Evolutionary conservation across 768 basidiomycete genomes (phyloP).

Genomic region (Rhizopogon vesiculosus): DNA sequence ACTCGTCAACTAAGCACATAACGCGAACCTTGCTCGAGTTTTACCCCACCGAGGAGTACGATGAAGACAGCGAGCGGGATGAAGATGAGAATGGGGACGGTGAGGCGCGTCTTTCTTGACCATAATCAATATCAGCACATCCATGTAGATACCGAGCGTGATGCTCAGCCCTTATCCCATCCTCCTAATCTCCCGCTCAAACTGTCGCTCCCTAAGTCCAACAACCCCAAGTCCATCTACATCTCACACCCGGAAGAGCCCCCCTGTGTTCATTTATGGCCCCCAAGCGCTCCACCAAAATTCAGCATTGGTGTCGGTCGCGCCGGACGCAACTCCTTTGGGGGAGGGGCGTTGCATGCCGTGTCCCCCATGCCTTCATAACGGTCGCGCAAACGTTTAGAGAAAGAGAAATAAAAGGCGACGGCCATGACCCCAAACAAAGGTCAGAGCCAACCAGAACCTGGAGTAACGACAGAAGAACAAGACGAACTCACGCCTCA

Average conservation of each 20-base stretch:
- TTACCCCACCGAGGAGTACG: constrained; percentile 15
- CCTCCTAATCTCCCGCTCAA: neutral
- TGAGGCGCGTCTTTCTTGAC: neutral
- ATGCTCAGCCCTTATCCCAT: neutral
- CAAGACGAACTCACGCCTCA: neutral
- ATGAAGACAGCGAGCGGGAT: constrained; percentile 21
- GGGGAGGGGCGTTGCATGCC: constrained; percentile 17
- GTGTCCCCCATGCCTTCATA: neutral
- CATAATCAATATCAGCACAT: neutral
- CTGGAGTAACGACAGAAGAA: neutral
- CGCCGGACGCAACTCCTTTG: constrained; percentile 36
- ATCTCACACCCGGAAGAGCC: constrained; percentile 6
- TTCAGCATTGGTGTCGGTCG: constrained; percentile 2
- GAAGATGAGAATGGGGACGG: constrained; percentile 16
- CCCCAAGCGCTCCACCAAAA: constrained; percentile 38
- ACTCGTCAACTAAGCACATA: constrained; percentile 15
- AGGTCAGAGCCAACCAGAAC: neutral
- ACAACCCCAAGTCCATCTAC: neutral
- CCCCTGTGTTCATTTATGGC: constrained; percentile 46
- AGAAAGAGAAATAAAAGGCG: constrained; percentile 3
- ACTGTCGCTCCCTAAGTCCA: neutral
- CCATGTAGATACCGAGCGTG: neutral
- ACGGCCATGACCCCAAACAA: neutral
- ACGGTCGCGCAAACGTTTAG: neutral
- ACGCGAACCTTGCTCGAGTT: constrained; percentile 27